Evolutionary conservation across 2,329 filamentous ascomycete species (phyloP).

Genomic region (Alternaria sp.): DNA sequence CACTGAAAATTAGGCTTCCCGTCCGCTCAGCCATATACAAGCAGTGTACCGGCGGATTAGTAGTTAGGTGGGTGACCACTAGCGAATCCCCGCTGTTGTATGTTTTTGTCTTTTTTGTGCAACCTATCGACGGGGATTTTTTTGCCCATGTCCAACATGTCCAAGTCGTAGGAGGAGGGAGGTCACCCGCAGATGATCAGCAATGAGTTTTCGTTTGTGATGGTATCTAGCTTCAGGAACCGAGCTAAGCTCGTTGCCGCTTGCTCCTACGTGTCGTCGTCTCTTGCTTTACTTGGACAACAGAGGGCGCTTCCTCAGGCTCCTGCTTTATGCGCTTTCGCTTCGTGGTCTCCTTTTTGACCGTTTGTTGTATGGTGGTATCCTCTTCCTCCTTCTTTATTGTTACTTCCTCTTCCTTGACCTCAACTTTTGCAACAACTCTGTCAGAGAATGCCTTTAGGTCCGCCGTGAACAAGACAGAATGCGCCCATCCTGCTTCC

Average conservation of each 20-base stretch:
- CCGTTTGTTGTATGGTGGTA: conserved; percentile 13
- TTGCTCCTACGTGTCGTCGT: conserved; percentile 9
- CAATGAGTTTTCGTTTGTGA: background rate
- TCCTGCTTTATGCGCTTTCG: conserved; percentile 14
- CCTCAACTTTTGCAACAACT: conserved; percentile 59
- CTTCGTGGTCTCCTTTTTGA: conserved; percentile 41
- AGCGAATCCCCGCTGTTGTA: no score
- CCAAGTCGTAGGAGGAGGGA: background rate
- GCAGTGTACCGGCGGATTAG: no score
- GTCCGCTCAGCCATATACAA: no score
- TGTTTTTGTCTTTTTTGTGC: background rate
- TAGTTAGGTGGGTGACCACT: no score
- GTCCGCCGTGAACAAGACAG: conserved; percentile 94
- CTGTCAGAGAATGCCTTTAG: conserved; percentile 82
- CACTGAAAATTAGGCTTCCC: background rate
- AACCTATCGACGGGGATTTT: background rate
- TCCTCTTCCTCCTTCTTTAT: conserved; percentile 44
- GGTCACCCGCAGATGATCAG: background rate
- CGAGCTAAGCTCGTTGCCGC: conserved; percentile 5
- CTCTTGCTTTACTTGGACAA: conserved; percentile 6
- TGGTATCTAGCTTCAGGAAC: background rate
- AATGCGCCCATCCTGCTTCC: conserved; percentile 97
- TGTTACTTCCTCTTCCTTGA: conserved; percentile 55
- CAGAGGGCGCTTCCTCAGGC: background rate
- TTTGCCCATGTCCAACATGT: background rate